phyloP scores from a whole-genome alignment of 768 basidiomycete genomes.

The Phanerodontia chrysosporium region DNA sequence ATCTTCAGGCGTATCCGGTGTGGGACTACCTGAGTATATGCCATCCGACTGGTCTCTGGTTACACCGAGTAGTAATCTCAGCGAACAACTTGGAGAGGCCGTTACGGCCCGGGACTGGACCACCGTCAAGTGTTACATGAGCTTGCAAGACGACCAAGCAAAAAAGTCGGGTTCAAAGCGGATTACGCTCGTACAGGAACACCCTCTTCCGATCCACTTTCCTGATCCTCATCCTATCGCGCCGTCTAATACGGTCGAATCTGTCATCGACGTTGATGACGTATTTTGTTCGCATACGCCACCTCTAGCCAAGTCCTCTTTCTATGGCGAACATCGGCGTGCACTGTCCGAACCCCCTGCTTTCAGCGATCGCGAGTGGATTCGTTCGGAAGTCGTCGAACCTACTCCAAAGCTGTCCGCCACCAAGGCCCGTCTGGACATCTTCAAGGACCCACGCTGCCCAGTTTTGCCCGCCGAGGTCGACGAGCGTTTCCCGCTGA shows the following conservation, averaged over 20 bases:
- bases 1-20: no score
- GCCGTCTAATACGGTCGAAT: background rate
- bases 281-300: background rate
- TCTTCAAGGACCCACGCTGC: background rate
- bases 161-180: background rate
- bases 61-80: background rate
- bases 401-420: background rate
- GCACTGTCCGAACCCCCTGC: background rate
- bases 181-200: background rate
- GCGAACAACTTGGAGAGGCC: background rate
- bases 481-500: background rate
- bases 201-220: background rate
- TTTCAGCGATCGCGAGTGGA: background rate
- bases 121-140: background rate
- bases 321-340: background rate
- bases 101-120: background rate
- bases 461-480: background rate
- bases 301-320: background rate
- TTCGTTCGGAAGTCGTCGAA: background rate
- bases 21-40: background rate
- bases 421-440: background rate
- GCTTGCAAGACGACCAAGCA: background rate
- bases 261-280: background rate
- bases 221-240: background rate
- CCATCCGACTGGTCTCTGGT: background rate